A percentile compares a stretch with the other conserved stretches of the same genome.
These are phyloP conservation scores for Immersiporthe knoxdaviesiana DNA, from an alignment of 2,329 filamentous ascomycete genomes.

Conservation along the genomic window DNA sequence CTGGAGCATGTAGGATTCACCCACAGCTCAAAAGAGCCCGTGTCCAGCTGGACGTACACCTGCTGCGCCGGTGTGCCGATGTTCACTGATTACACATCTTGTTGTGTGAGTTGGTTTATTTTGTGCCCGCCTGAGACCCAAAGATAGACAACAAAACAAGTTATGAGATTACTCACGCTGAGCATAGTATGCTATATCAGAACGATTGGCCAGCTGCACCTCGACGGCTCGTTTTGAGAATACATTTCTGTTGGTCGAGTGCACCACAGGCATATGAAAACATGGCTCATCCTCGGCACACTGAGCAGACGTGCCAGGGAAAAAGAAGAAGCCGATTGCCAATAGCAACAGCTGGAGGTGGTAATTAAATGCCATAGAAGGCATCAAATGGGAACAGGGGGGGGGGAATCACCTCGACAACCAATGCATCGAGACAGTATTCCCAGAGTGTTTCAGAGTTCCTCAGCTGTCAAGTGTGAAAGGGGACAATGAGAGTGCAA, in stretches of 20 bases:
- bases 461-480: background rate
- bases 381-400: conserved; percentile 29
- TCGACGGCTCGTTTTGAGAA: conserved; percentile 50
- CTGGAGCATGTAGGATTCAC: conserved; percentile 62
- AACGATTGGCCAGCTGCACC: conserved; percentile 52
- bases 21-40: conserved; percentile 64
- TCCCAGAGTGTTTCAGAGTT: background rate
- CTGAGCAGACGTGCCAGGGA: conserved; percentile 28
- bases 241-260: conserved; percentile 46
- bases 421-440: conserved; percentile 27
- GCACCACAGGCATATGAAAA: conserved; percentile 47
- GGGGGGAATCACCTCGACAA: conserved; percentile 25
- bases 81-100: conserved; percentile 42
- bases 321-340: conserved; percentile 29
- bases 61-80: conserved; percentile 59
- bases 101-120: conserved; percentile 34
- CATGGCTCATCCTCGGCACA: conserved; percentile 36
- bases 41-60: conserved; percentile 60
- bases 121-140: no score
- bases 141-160: conserved; percentile 38
- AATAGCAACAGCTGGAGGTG: conserved; percentile 33
- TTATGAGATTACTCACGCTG: conserved; percentile 14
- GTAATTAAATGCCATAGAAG: conserved; percentile 36
- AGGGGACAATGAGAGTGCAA: background rate
- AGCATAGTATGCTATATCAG: conserved; percentile 57